A percentile compares a stretch with the other conserved stretches of the same genome.
Conservation (phyloP, 495 filamentous ascomycete genomes). For the Thermothielavioides terrestris region DNA sequence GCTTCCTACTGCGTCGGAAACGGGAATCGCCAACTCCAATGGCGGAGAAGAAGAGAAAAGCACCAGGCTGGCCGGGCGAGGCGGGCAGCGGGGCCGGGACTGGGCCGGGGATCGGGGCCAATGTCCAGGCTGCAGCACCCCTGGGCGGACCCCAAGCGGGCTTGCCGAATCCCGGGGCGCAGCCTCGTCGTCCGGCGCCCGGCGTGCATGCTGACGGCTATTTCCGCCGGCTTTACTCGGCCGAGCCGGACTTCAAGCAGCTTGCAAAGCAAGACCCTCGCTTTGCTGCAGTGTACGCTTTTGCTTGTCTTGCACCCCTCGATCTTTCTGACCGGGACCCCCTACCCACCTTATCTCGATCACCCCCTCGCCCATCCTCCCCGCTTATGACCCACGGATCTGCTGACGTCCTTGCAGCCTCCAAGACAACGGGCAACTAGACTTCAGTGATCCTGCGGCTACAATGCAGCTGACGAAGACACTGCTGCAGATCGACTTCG, state of each 20-base stretch:
- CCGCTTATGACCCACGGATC: too few relatives aligned
- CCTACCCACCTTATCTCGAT: neutral
- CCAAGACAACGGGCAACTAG: slow-evolving; percentile 55
- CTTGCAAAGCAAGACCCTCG: slow-evolving; percentile 27
- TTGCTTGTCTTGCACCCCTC: too few relatives aligned
- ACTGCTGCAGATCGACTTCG: slow-evolving; percentile 68
- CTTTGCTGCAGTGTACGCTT: slow-evolving; percentile 22
- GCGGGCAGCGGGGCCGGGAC: neutral
- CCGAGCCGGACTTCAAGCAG: slow-evolving; percentile 27
- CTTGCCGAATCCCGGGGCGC: neutral
- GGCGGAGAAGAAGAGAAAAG: slow-evolving; percentile 21
- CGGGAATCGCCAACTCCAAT: too few relatives aligned
- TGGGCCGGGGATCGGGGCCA: too few relatives aligned
- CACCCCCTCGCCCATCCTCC: too few relatives aligned
- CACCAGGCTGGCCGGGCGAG: slow-evolving; percentile 1
- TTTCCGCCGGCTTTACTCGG: slow-evolving; percentile 29
- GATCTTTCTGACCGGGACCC: too few relatives aligned
- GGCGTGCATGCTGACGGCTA: slow-evolving; percentile 22
- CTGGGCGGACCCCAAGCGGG: neutral
- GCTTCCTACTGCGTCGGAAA: too few relatives aligned
- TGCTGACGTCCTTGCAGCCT: slow-evolving; percentile 26
- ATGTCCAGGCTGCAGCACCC: neutral
- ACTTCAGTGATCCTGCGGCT: slow-evolving; percentile 73
- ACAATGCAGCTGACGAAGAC: slow-evolving; percentile 77
- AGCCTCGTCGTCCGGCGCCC: neutral